Percentiles rank a stretch among this genome's conserved stretches.
Conservation (phyloP, 306 rosid species). For the Gastrolobium bilobum region DNA sequence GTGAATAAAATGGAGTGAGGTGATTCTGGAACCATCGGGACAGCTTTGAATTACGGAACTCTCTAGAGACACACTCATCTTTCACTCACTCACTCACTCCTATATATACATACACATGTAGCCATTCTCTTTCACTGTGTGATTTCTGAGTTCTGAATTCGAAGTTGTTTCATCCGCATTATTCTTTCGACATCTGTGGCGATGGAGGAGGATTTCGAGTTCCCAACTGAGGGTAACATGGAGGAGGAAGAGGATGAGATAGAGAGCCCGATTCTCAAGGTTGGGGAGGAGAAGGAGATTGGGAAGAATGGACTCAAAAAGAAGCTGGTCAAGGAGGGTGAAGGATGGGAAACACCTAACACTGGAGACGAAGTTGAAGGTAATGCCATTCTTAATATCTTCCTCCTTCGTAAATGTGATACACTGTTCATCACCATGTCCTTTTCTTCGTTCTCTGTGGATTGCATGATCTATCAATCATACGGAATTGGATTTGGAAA, state of each 20-base stretch:
- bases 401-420: too few relatives aligned
- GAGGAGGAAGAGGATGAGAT: slow-evolving; percentile 54
- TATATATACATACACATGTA: not conserved
- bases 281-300: slow-evolving; percentile 83
- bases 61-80: slow-evolving; percentile 30
- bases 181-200: not conserved
- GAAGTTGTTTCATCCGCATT: not conserved
- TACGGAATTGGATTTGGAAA: too few relatives aligned
- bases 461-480: too few relatives aligned
- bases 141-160: not conserved
- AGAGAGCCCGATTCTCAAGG: slow-evolving; percentile 56
- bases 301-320: slow-evolving; percentile 80
- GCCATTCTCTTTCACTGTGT: not conserved
- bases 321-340: slow-evolving; percentile 81
- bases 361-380: slow-evolving; percentile 89
- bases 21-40: slow-evolving; percentile 49
- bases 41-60: slow-evolving; percentile 31
- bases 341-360: slow-evolving; percentile 76
- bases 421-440: too few relatives aligned
- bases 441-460: too few relatives aligned
- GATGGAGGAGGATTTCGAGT: slow-evolving; percentile 76
- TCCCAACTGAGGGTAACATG: slow-evolving; percentile 54
- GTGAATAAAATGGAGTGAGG: not conserved
- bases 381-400: slow-evolving; percentile 1
- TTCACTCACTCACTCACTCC: not conserved